Conservation (phyloP, 1,139 yeast genomes). For the Suhomyces choctaworum region DNA sequence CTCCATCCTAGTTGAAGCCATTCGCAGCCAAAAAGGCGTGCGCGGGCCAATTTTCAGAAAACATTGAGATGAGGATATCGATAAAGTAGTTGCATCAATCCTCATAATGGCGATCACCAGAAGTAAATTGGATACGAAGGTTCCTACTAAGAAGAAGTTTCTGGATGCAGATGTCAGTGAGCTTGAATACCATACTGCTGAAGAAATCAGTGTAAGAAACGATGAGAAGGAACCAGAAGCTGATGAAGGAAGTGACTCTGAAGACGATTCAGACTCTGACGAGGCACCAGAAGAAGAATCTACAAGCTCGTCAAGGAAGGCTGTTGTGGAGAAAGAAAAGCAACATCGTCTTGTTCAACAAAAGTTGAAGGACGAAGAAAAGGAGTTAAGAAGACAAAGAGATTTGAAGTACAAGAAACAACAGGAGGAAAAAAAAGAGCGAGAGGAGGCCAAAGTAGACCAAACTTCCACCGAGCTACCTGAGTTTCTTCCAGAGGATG, state of each 20-base stretch:
- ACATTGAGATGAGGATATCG: slow-evolving; percentile 7
- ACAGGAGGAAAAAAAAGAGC: slow-evolving; percentile 36
- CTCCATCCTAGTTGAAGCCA: neutral
- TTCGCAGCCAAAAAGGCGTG: slow-evolving; percentile 6
- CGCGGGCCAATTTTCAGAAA: slow-evolving; percentile 2
- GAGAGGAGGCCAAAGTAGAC: slow-evolving; percentile 23
- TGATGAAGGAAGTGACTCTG: slow-evolving; percentile 18
- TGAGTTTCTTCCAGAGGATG: slow-evolving; percentile 52
- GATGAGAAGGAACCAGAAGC: slow-evolving; percentile 19
- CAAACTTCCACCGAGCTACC: slow-evolving; percentile 38
- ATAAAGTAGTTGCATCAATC: neutral
- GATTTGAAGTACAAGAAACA: slow-evolving; percentile 52
- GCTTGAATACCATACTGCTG: slow-evolving; percentile 22
- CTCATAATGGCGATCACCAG: slow-evolving; percentile 22
- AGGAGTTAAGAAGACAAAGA: slow-evolving; percentile 52
- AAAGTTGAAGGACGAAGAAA: slow-evolving; percentile 36
- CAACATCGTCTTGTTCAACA: slow-evolving; percentile 34
- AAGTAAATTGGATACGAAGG: slow-evolving; percentile 14
- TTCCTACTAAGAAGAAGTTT: slow-evolving; percentile 22
- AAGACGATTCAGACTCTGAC: slow-evolving; percentile 28
- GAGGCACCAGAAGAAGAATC: slow-evolving; percentile 55
- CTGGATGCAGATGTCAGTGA: slow-evolving; percentile 17
- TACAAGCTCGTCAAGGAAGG: slow-evolving; percentile 29
- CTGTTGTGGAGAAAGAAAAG: slow-evolving; percentile 36
- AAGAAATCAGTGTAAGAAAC: slow-evolving; percentile 16